Evolutionary conservation across 2,329 filamentous ascomycete species (phyloP).

Genomic region (Paraphaeosphaeria minitans): DNA sequence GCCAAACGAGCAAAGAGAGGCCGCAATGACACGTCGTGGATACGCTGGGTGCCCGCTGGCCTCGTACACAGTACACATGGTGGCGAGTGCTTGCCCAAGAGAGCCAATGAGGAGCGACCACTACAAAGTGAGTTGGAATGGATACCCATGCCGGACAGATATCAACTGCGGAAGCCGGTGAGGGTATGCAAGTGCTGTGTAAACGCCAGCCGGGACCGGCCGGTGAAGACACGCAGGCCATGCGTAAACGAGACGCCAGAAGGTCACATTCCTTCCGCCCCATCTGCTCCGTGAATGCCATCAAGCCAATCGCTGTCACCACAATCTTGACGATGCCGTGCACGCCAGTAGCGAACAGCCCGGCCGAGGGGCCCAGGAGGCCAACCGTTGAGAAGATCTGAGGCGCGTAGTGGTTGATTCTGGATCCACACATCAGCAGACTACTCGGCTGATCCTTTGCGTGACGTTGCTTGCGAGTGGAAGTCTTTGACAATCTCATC

Average conservation of each 20-base stretch:
- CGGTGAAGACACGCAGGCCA: conserved; percentile 4
- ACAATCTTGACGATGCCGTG: conserved; percentile 56
- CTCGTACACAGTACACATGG: too few relatives aligned
- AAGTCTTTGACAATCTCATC: conserved; percentile 52
- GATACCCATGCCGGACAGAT: background rate
- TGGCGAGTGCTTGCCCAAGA: conserved; percentile 51
- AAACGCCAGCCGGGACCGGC: background rate
- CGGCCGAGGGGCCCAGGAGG: conserved; percentile 44
- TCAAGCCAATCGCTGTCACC: conserved; percentile 50
- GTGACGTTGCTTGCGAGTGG: conserved; percentile 19
- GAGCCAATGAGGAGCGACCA: conserved; percentile 52
- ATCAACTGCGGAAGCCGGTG: background rate
- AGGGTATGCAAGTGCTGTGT: conserved; percentile 5
- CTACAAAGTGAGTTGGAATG: conserved; percentile 14
- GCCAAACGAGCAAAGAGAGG: background rate
- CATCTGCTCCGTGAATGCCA: conserved; percentile 53
- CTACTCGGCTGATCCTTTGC: background rate
- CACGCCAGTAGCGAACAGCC: conserved; percentile 54
- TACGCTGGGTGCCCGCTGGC: background rate
- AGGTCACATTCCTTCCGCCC: conserved; percentile 46
- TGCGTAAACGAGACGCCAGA: background rate
- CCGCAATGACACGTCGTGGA: background rate
- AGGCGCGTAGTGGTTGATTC: conserved; percentile 51
- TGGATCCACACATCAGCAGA: background rate
- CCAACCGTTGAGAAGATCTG: conserved; percentile 53